Evolutionary conservation across 73 alveolate species (phyloP), one percentile per base, ranked within the genome.

Genomic region (Symbiodinium pilosum): DNA sequence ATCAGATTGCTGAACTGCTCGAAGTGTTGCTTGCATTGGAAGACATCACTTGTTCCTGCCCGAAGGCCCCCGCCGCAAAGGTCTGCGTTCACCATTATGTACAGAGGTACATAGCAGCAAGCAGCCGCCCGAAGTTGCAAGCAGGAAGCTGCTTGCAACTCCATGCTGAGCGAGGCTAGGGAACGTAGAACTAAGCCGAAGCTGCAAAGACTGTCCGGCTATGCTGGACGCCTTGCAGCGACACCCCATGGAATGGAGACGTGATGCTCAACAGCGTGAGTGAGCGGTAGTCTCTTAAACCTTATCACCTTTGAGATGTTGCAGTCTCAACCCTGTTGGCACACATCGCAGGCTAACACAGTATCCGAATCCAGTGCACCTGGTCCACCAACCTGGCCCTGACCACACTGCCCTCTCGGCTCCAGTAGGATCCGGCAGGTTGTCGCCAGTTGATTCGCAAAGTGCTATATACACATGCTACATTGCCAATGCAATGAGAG

Each of bases 111-210:
- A 26, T 64, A 26, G 30, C 11, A 64, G 81, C 81, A n/a, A 9
- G 81, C 81, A 64, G 81, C 38, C 81, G 34, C 81, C 81, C 81
- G 81, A 64, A 64, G 81, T 64, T 64, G 81, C 81, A 38, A 64
- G 81, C 81, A 26, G 59, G 21, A 6, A 47, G 59, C 38, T 64
- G 81, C 81, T 64, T 26, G 41, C 81, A 64, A 64, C 81, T 30
- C 81, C 81, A 9, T 28, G 81, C 81, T 28, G 81, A 64, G 81
- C 81, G 41, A 64, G 81, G 81, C 30, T 64, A 64, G 24, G 11
- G 39, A 64, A 64, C 81, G 34, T 32, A n/a, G 24, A 64, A 20
- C 39, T n/a, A 64, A 38, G 6, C 30, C 41, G 81, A 28, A 34
- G 18, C 40, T 26, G 81, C 24, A 26, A 54, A 24, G 81, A 64